Evolutionary conservation across 495 filamentous ascomycete genomes (phyloP), one percentile per base, ranked within the genome.

Genomic region (Penicillium roqueforti): DNA sequence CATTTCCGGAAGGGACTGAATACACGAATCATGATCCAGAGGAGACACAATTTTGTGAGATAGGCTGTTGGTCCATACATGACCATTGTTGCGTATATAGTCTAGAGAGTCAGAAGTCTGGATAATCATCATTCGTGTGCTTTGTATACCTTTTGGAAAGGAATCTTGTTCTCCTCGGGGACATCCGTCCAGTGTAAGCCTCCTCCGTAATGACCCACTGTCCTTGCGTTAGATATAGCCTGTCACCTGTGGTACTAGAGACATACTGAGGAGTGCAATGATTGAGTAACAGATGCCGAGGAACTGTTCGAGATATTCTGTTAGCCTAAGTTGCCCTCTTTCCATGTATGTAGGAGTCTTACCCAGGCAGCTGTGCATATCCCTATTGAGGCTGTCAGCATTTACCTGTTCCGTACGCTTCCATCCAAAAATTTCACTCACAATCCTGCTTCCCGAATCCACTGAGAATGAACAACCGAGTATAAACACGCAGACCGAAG

Each of bases 31-130:
- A 76, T 66, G 57, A 76, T 71, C 54, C 68, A 61, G 4, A 75
- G 64, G 6, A 76, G 65, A 19, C 68, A 67, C 22, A 73, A 28
- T 51, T 76, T 76, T 38, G 70, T 73, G 29, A 72, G 57, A 36
- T 65, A 69, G 25, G 71, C 70, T 14, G 65, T 73, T 39, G 72
- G 72, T 3, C 68, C 72, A 52, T 76, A 75, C 51, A 75, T 63
- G 51, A 76, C 59, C 53, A 68, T 67, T 46, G 62, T 65, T 14
- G 59, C 60, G 47, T 68, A 70, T 20, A 63, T 56, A 19, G 66
- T 65, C 66, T 66, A 22, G 36, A 46, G 7, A 25, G 26, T 57
- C 26, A 45, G 22, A 18, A 13, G 31, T 45, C 3, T 18, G 16
- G 25, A 18, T 8, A 1, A 9, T 16, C 5, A 6, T n/a, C n/a